These are phyloP conservation scores for Triangularia verruculosa DNA, from an alignment of 2,329 filamentous ascomycete species.

Conservation along the genomic window DNA sequence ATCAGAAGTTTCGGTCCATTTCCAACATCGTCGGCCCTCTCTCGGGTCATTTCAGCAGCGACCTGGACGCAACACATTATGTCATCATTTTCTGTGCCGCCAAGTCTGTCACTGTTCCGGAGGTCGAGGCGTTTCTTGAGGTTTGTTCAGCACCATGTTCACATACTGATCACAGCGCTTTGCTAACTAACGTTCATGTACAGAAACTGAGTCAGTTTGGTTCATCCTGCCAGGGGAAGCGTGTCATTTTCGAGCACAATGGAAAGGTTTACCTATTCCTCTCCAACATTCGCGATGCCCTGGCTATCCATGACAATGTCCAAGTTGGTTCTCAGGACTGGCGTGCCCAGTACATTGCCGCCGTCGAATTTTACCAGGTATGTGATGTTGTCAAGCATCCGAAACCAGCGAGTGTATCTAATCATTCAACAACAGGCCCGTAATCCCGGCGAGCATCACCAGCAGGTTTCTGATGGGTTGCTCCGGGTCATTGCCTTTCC, in stretches of 20 bases:
- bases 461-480: slow-evolving; percentile 50
- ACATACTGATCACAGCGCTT: not conserved
- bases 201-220: slow-evolving; percentile 42
- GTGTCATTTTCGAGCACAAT: slow-evolving; percentile 35
- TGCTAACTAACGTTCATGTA: slow-evolving; percentile 19
- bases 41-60: slow-evolving; percentile 42
- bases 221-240: slow-evolving; percentile 37
- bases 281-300: slow-evolving; percentile 59
- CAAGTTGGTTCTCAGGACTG: slow-evolving; percentile 45
- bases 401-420: not conserved
- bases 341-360: slow-evolving; percentile 44
- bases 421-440: not conserved
- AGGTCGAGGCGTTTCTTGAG: slow-evolving; percentile 44
- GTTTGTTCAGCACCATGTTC: slow-evolving; percentile 36
- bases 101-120: slow-evolving; percentile 32
- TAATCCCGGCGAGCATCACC: not conserved
- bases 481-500: slow-evolving; percentile 48
- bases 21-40: slow-evolving; percentile 17
- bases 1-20: slow-evolving; percentile 10
- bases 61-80: slow-evolving; percentile 45
- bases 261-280: slow-evolving; percentile 55
- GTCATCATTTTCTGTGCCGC: slow-evolving; percentile 40
- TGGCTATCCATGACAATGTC: slow-evolving; percentile 47
- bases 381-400: slow-evolving; percentile 5
- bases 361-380: slow-evolving; percentile 45